These are phyloP conservation scores for Ceratocystis colombiana DNA, from an alignment of 2,329 filamentous ascomycete genomes.

Conservation along the genomic window DNA sequence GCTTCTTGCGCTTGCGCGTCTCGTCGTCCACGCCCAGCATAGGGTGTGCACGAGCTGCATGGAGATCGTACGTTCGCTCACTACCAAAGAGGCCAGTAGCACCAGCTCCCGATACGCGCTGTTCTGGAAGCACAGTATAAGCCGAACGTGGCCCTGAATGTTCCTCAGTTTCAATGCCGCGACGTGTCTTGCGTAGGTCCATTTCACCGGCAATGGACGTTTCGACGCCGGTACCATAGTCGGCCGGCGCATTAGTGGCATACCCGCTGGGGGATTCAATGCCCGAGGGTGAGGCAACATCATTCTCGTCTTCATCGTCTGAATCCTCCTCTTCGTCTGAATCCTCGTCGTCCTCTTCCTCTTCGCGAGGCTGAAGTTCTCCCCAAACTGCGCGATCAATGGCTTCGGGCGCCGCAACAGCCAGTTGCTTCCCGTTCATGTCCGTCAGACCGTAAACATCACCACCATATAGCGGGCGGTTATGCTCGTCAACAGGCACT, in stretches of 20 bases:
- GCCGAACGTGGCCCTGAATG: constrained; percentile 62
- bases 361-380: constrained; percentile 70
- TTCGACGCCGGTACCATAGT: constrained; percentile 57
- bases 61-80: constrained; percentile 85
- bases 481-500: constrained; percentile 86
- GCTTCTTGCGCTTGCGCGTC: constrained; percentile 80
- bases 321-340: constrained; percentile 63
- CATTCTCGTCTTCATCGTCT: constrained; percentile 46
- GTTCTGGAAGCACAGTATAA: constrained; percentile 79
- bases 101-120: constrained; percentile 30
- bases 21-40: constrained; percentile 74
- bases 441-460: constrained; percentile 77
- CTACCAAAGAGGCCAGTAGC: constrained; percentile 87
- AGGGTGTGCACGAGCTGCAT: constrained; percentile 48
- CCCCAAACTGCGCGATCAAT: constrained; percentile 88
- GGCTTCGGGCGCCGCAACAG: constrained; percentile 54
- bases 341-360: constrained; percentile 63
- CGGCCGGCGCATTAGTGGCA: constrained; percentile 68
- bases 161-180: constrained; percentile 83
- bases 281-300: constrained; percentile 52
- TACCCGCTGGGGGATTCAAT: constrained; percentile 73
- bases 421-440: constrained; percentile 34
- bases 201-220: constrained; percentile 78
- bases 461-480: constrained; percentile 81
- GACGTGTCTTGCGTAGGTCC: constrained; percentile 71